Base-by-base conservation (phyloP, 306 rosid genomes). In the Mucuna pruriens region DNA sequence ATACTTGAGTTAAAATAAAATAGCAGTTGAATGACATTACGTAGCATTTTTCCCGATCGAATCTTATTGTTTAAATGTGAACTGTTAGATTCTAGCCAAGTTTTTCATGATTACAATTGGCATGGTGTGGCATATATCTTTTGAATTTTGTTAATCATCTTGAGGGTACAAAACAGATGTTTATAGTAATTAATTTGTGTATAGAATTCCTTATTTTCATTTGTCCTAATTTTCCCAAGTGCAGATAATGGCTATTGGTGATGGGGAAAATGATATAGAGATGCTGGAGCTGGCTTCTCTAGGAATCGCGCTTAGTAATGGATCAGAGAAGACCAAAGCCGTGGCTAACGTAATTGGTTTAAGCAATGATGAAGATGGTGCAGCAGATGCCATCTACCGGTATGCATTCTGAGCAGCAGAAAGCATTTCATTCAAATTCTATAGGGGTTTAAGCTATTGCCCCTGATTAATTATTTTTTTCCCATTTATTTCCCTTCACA, bases 191-290 rank as follows among this genome's bases (percentile, higher is more conserved):
- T 66, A 17, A 9, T 64, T 22, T 19, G 9, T 15, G 3, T 49
- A 15, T 65, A 49, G 57, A 26, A 34, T 38, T 71, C 19, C 38
- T 40, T 51, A 57, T 51, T 55, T 54, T 64, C 74, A 57, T 49
- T 62, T 7, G 15, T 15, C 15, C 76, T 31, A 38, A 67, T 45
- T 64, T 23, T 44, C 65, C 72, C 73, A 19, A 71, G 33, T 60
- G 34, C 71, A 95, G 99, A 87, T 95, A 75, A 93, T 95, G 99
- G 99, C 98, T 68, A 90, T 95, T 80, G 99, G 99, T 64, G 98
- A 95, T 62, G 99, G 97, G 70, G 99, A 95, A 81, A 95, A 93
- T 85, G 99, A 95, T 66, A 26, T 90, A 4, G 99, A 95, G 86
- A 93, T 95, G 99, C 96, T 95, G 31, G 87, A 90, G 86, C 85